These are phyloP conservation scores for Papilionanthe hybrid DNA, from an alignment of 116 monocot species.

Conservation along the genomic window DNA sequence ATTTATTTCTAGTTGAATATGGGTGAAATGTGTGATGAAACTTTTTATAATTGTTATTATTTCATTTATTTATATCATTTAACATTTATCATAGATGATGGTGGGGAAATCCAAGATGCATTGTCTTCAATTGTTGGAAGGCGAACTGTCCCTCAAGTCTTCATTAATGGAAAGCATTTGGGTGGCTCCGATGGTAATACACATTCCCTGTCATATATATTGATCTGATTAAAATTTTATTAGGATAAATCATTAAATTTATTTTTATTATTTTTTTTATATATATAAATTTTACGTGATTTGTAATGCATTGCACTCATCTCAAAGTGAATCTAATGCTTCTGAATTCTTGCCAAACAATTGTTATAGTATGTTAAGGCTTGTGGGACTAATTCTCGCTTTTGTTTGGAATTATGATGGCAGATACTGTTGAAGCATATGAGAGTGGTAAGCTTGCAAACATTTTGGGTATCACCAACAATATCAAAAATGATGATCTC, in stretches of 20 bases:
- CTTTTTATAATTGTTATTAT: no score
- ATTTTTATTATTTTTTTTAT: no score
- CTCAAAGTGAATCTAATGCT: no score
- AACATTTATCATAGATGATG: conserved; percentile 56
- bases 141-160: conserved; percentile 94
- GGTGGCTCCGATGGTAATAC: conserved; percentile 92
- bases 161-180: conserved; percentile 84
- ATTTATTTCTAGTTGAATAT: no score
- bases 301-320: no score
- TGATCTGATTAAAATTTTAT: neutral
- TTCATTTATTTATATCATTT: neutral
- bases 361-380: neutral
- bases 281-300: no score
- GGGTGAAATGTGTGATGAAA: no score
- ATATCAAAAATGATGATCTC: conserved; percentile 2
- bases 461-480: conserved; percentile 35
- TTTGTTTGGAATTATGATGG: conserved; percentile 11
- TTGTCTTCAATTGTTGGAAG: conserved; percentile 56
- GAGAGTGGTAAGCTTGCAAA: conserved; percentile 58
- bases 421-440: conserved; percentile 82
- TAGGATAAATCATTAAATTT: no score
- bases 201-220: neutral
- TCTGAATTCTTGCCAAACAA: neutral
- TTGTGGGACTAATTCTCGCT: neutral
- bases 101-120: conserved; percentile 82